These are phyloP conservation scores for Haematococcus lacustris DNA, from an alignment of 139 green algal species.

Conservation along the genomic window DNA sequence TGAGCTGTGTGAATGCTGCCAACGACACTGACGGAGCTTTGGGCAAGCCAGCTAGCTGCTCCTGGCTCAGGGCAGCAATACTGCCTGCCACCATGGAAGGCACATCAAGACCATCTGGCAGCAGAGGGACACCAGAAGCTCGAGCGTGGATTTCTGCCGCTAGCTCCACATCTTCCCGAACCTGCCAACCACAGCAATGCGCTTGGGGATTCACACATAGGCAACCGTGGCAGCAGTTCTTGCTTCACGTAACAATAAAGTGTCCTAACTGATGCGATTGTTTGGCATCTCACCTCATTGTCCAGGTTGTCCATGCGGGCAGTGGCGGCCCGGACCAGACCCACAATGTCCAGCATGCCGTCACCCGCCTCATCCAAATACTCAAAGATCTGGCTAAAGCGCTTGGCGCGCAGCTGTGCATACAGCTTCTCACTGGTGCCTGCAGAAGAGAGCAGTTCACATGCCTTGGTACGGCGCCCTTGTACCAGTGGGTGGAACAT, in stretches of 20 bases:
- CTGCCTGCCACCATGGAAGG: background rate
- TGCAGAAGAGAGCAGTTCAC: too few relatives aligned
- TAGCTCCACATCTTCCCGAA: constrained; percentile 54
- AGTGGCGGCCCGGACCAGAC: constrained; percentile 22
- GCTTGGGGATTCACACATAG: background rate
- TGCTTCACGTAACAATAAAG: background rate
- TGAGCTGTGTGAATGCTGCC: constrained; percentile 39
- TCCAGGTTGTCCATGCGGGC: constrained; percentile 42
- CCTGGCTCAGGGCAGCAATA: background rate
- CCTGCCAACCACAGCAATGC: constrained; percentile 16
- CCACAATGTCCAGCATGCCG: constrained; percentile 37
- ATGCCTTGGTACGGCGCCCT: too few relatives aligned
- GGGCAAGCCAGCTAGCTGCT: constrained; percentile 7
- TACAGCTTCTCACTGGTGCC: constrained; percentile 44
- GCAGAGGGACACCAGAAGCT: background rate
- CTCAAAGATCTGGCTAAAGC: constrained; percentile 70
- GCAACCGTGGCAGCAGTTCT: background rate
- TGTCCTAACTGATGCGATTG: background rate
- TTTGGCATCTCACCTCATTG: constrained; percentile 29
- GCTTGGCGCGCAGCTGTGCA: constrained; percentile 54
- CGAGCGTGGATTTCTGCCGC: constrained; percentile 6
- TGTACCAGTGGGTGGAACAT: background rate
- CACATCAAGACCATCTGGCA: background rate
- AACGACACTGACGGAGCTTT: background rate
- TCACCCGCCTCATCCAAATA: constrained; percentile 49